phyloP scores from a whole-genome alignment of 2,329 filamentous ascomycete genomes.

The Clonostachys rosea region DNA sequence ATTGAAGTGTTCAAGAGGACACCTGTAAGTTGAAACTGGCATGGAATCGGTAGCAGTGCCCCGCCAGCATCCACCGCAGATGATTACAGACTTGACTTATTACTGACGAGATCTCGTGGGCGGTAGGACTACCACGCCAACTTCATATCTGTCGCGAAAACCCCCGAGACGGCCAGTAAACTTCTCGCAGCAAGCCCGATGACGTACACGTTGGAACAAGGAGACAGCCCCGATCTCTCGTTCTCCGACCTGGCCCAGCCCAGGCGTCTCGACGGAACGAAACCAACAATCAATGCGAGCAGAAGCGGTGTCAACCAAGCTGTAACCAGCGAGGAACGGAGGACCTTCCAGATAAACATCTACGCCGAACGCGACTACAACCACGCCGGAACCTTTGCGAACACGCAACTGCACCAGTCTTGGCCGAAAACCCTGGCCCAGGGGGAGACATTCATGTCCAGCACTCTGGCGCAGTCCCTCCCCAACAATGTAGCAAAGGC shows the following conservation, averaged over 20 bases:
- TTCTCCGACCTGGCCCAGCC: conserved; percentile 20
- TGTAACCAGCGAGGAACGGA: conserved; percentile 9
- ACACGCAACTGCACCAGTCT: conserved; percentile 24
- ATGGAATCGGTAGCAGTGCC: no score
- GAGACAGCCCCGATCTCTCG: conserved; percentile 18
- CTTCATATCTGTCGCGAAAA: conserved; percentile 44
- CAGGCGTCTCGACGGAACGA: conserved; percentile 5
- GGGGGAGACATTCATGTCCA: conserved; percentile 17
- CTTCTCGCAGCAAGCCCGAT: conserved; percentile 42
- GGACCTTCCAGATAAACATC: conserved; percentile 36
- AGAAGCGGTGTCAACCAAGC: not conserved
- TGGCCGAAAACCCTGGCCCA: conserved; percentile 21
- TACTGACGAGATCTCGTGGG: no score
- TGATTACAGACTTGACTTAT: no score
- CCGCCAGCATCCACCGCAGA: no score
- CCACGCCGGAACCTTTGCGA: conserved; percentile 28
- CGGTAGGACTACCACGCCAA: conserved; percentile 34
- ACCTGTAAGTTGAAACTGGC: not conserved
- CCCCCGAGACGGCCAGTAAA: conserved; percentile 25
- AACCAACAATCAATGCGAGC: not conserved
- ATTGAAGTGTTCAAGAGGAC: conserved; percentile 40
- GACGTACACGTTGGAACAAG: conserved; percentile 30
- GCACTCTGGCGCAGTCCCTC: conserved; percentile 19
- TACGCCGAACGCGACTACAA: conserved; percentile 29
- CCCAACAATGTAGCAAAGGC: conserved; percentile 19